These are phyloP conservation scores for Dioscorea dumetorum DNA, from an alignment of 106 monocot species.

Conservation along the genomic window DNA sequence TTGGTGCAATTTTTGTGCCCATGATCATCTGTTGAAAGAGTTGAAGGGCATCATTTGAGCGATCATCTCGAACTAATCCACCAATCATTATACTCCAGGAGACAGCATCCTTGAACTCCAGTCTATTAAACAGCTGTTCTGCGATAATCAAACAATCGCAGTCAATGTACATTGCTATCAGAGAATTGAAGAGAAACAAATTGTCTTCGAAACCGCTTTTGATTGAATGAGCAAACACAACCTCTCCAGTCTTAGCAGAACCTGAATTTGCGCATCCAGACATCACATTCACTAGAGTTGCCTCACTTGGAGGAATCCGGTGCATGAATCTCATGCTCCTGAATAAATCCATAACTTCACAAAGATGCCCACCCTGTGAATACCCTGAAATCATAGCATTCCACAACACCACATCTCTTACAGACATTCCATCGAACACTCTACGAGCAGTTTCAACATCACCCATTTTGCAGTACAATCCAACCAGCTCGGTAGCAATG, in stretches of 20 bases:
- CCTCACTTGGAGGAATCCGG: conserved; percentile 30
- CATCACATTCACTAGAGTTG: conserved; percentile 43
- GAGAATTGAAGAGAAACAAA: conserved; percentile 39
- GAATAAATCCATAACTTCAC: conserved; percentile 40
- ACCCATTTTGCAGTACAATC: conserved; percentile 29
- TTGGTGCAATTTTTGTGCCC: conserved; percentile 16
- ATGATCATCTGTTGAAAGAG: conserved; percentile 34
- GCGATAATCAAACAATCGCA: conserved; percentile 28
- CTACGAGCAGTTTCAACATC: conserved; percentile 29
- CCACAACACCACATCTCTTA: conserved; percentile 51
- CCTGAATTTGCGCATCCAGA: conserved; percentile 26
- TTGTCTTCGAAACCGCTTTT: conserved; percentile 33
- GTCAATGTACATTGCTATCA: conserved; percentile 54
- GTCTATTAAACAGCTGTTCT: conserved; percentile 30
- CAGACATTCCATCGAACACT: conserved; percentile 46
- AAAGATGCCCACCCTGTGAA: conserved; percentile 20
- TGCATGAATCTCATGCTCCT: conserved; percentile 32
- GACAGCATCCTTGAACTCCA: conserved; percentile 47
- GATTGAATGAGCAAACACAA: conserved; percentile 26
- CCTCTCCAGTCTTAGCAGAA: conserved; percentile 16
- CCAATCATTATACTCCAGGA: conserved; percentile 76
- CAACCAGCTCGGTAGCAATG: conserved; percentile 45
- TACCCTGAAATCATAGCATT: conserved; percentile 59
- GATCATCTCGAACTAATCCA: conserved; percentile 34
- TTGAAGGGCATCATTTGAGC: conserved; percentile 41